Percentiles rank a stretch among this genome's conserved stretches.
phyloP scores from a whole-genome alignment of 768 basidiomycete species.

The Podaxis pistillaris region DNA sequence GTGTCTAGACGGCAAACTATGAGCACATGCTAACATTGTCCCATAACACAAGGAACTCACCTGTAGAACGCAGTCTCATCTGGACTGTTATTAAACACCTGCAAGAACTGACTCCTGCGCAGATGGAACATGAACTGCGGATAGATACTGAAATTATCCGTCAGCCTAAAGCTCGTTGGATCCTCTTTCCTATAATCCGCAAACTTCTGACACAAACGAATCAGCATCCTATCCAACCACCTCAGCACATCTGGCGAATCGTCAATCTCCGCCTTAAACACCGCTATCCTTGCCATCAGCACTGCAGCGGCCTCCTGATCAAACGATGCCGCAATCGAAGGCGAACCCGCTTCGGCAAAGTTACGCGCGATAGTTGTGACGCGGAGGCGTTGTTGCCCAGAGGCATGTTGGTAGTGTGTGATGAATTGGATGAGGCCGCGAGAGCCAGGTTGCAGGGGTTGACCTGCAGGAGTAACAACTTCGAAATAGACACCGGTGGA shows the following conservation, averaged over 20 bases:
- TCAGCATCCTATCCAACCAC: conserved; percentile 99
- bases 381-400: conserved; percentile 90
- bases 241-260: conserved; percentile 94
- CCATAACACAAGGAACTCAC: conserved; percentile 38
- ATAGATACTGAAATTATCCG: conserved; percentile 97
- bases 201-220: conserved; percentile 97
- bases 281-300: conserved; percentile 97
- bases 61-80: conserved; percentile 99
- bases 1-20: conserved; percentile 53
- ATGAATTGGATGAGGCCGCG: conserved; percentile 97
- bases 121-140: conserved; percentile 99
- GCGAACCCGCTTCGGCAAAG: conserved; percentile 97
- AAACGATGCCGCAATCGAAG: conserved; percentile 88
- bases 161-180: conserved; percentile 86
- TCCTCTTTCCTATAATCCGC: conserved; percentile 99
- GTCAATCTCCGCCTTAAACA: conserved; percentile 99
- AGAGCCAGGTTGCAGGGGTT: conserved; percentile 84
- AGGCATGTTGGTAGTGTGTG: conserved; percentile 97
- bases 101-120: conserved; percentile 94
- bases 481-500: conserved; percentile 96
- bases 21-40: conserved; percentile 7
- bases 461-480: conserved; percentile 95
- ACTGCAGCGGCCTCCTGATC: conserved; percentile 99
- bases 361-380: conserved; percentile 98
- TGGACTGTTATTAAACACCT: conserved; percentile 99